phyloP scores from a whole-genome alignment of 2,329 filamentous ascomycete genomes.

The Penicillium sp. region DNA sequence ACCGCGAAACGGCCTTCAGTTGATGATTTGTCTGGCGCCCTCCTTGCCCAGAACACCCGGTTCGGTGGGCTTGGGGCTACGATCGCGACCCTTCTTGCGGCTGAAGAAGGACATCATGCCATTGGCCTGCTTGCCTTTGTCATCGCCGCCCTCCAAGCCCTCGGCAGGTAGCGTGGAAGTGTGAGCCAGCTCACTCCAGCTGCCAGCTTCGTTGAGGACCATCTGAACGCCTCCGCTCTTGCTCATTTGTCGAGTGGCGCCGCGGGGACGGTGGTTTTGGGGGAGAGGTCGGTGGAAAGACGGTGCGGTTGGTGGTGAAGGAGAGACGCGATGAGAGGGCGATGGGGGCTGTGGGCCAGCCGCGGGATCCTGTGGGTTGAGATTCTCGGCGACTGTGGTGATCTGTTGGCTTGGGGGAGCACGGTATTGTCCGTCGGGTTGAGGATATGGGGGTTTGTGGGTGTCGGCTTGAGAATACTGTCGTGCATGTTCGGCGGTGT shows the following conservation, averaged over 20 bases:
- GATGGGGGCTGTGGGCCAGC: constrained; percentile 26
- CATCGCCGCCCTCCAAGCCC: constrained; percentile 49
- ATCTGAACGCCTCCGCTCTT: constrained; percentile 86
- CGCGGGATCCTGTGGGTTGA: constrained; percentile 28
- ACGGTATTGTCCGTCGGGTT: constrained; percentile 32
- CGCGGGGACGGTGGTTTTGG: constrained; percentile 51
- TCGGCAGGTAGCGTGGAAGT: constrained; percentile 74
- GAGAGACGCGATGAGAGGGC: constrained; percentile 28
- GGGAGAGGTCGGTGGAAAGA: constrained; percentile 45
- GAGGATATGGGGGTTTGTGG: constrained; percentile 32
- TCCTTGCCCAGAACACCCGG: constrained; percentile 93
- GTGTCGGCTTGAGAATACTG: constrained; percentile 41
- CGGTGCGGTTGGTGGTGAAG: constrained; percentile 31
- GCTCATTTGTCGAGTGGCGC: constrained; percentile 70
- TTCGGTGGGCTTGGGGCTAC: constrained; percentile 93
- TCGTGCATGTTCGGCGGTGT: constrained; percentile 32
- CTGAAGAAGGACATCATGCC: constrained; percentile 90
- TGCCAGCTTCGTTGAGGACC: constrained; percentile 83
- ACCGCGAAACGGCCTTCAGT: constrained; percentile 43
- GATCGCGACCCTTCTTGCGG: constrained; percentile 84
- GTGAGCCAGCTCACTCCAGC: constrained; percentile 88
- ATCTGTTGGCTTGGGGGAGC: constrained; percentile 31
- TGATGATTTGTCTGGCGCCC: constrained; percentile 81
- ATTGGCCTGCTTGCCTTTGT: constrained; percentile 50
- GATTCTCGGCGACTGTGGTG: constrained; percentile 30